Conservation (phyloP, 768 basidiomycete genomes). For the Termitomyces sp. region DNA sequence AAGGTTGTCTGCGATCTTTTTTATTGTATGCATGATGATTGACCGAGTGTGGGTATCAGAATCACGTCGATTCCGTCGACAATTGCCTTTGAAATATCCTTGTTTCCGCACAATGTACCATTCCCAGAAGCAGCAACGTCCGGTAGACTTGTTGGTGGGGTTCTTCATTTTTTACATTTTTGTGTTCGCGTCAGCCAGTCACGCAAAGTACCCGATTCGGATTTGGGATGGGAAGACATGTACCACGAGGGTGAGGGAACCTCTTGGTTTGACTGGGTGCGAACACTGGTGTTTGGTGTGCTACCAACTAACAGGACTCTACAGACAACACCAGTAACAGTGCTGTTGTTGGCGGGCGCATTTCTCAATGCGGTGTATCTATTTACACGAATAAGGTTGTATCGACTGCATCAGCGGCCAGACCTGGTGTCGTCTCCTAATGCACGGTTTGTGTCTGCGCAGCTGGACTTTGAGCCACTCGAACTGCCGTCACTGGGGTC, state of each 20-base stretch:
- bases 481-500: slow-evolving; percentile 43
- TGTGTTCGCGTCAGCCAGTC: slow-evolving; percentile 60
- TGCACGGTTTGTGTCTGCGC: slow-evolving; percentile 61
- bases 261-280: slow-evolving; percentile 82
- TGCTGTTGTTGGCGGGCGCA: slow-evolving; percentile 53
- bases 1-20: slow-evolving; percentile 39
- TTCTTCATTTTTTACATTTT: slow-evolving; percentile 68
- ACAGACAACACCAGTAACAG: slow-evolving; percentile 61
- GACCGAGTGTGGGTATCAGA: slow-evolving; percentile 31
- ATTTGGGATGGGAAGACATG: slow-evolving; percentile 79
- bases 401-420: slow-evolving; percentile 61
- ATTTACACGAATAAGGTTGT: slow-evolving; percentile 66
- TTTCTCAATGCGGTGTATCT: slow-evolving; percentile 63
- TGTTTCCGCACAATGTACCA: slow-evolving; percentile 81
- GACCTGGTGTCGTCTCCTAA: slow-evolving; percentile 73
- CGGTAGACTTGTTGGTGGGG: slow-evolving; percentile 63
- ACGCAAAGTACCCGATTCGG: slow-evolving; percentile 57
- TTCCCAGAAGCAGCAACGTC: slow-evolving; percentile 65
- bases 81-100: slow-evolving; percentile 75
- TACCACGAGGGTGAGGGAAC: slow-evolving; percentile 62
- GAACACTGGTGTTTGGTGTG: slow-evolving; percentile 17
- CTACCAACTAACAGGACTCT: slow-evolving; percentile 1
- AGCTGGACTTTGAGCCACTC: slow-evolving; percentile 44
- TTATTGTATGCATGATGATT: not conserved
- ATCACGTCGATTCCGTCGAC: slow-evolving; percentile 65